Conservation (phyloP, 1,139 yeast species). For the Yamadazyma dendronema region DNA sequence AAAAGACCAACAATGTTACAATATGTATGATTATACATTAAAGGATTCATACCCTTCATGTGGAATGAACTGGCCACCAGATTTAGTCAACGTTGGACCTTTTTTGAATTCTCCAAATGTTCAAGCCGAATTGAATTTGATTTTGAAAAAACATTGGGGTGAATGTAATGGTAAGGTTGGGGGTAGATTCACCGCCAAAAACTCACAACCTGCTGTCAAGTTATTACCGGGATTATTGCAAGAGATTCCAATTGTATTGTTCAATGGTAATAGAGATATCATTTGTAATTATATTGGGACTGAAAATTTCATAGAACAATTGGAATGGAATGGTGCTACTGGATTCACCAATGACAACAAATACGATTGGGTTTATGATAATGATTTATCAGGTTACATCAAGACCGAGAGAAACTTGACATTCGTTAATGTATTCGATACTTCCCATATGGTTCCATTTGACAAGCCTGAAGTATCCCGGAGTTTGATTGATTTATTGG, state of each 20-base stretch:
- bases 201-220: constrained; percentile 60
- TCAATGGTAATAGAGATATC: constrained; percentile 86
- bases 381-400: constrained; percentile 49
- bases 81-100: constrained; percentile 53
- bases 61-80: constrained; percentile 95
- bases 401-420: constrained; percentile 69
- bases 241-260: constrained; percentile 64
- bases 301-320: constrained; percentile 56
- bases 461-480: constrained; percentile 72
- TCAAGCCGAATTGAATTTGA: constrained; percentile 56
- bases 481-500: constrained; percentile 60
- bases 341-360: constrained; percentile 50
- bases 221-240: constrained; percentile 64
- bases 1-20: constrained; percentile 54
- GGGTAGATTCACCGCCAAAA: constrained; percentile 45
- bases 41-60: constrained; percentile 79
- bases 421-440: constrained; percentile 66
- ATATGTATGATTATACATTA: constrained; percentile 78
- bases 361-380: constrained; percentile 54
- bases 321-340: constrained; percentile 65
- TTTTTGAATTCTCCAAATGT: constrained; percentile 61
- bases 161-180: constrained; percentile 75
- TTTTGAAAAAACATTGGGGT: constrained; percentile 52
- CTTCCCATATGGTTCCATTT: constrained; percentile 95
- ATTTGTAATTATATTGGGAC: constrained; percentile 86